A percentile compares a stretch with the other conserved stretches of the same genome.
phyloP scores from a whole-genome alignment of 2,329 filamentous ascomycete genomes.

The Exophiala xenobiotica region DNA sequence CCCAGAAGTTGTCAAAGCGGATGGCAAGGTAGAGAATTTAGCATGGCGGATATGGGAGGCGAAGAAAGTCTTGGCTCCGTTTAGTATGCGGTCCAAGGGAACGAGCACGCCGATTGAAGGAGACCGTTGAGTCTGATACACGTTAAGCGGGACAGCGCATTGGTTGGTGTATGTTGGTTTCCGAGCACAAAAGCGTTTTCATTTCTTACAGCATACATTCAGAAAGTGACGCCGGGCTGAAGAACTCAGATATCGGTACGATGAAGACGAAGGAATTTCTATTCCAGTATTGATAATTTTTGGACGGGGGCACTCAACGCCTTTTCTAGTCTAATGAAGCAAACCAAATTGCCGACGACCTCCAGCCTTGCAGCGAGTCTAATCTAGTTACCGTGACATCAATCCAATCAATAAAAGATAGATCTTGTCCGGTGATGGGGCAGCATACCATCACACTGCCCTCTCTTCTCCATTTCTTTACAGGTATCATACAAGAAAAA shows the following conservation, averaged over 20 bases:
- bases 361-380: not conserved
- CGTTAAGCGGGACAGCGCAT: not conserved
- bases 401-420: conserved; percentile 27
- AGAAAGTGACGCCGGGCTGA: not conserved
- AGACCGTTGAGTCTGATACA: not conserved
- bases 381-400: not conserved
- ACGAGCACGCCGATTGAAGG: conserved; percentile 55
- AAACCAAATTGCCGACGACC: not conserved
- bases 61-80: conserved; percentile 82
- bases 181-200: no score
- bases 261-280: not conserved
- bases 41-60: conserved; percentile 95
- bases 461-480: conserved; percentile 72
- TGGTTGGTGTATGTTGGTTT: not conserved
- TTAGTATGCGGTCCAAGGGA: conserved; percentile 68
- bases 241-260: not conserved
- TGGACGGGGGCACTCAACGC: not conserved
- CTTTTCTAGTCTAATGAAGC: not conserved
- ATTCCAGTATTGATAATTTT: not conserved
- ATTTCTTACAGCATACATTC: no score
- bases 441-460: conserved; percentile 42
- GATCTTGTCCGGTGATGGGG: conserved; percentile 33
- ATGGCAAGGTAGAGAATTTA: conserved; percentile 85
- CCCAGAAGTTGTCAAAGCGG: conserved; percentile 84
- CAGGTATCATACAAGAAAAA: conserved; percentile 96